Base-by-base conservation (phyloP, 2,329 filamentous ascomycete species). In the Fusarium fracticaudum region DNA sequence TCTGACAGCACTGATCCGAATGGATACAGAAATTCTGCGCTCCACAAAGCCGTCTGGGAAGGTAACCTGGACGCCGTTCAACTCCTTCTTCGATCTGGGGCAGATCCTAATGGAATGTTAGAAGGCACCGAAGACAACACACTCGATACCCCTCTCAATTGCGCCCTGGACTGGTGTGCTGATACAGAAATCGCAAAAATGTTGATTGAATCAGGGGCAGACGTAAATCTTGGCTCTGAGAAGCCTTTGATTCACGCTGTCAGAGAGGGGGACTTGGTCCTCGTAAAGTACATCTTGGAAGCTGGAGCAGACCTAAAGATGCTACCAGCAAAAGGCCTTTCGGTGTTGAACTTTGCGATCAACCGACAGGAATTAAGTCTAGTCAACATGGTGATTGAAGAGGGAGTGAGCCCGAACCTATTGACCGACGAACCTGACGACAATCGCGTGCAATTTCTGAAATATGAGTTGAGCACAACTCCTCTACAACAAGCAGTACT, bases 301-400 rank as follows among this genome's bases (percentile, higher is more conserved):
- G n/a, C 74, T 6, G 78, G 80, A 1, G 81, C 80, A 0, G 72
- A 79, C 31, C 67, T 79, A 14, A 80, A 81, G 22, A 5, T 12
- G 7, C 2, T 20, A 12, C 26, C 12, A 26, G 10, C 5, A 6
- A 2, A 4, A 3, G 17, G 17, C 2, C 5, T 35, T 35, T 45
- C 13, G 4, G 5, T 11, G 5, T 6, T 62, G 0, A 35, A n/a
- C n/a, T 3, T 0, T 5, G 60, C 31, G 5, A 45, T 62, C 5
- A 0, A 3, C 1, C 2, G 0, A 4, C n/a, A 11, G 1, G 3
- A 24, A 1, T 8, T 24, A 6, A 18, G 2, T 2, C 8, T 57
- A 24, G 8, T 57, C 2, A 13, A 26, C 24, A 13, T 8, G 1
- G 11, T 45, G 18, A 57, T 62, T 3, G 12, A 62, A 3, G 48